A percentile compares a stretch with the other conserved stretches of the same genome.
These are phyloP conservation scores for Mrakia blollopis DNA, from an alignment of 768 basidiomycete species.

Conservation along the genomic window DNA sequence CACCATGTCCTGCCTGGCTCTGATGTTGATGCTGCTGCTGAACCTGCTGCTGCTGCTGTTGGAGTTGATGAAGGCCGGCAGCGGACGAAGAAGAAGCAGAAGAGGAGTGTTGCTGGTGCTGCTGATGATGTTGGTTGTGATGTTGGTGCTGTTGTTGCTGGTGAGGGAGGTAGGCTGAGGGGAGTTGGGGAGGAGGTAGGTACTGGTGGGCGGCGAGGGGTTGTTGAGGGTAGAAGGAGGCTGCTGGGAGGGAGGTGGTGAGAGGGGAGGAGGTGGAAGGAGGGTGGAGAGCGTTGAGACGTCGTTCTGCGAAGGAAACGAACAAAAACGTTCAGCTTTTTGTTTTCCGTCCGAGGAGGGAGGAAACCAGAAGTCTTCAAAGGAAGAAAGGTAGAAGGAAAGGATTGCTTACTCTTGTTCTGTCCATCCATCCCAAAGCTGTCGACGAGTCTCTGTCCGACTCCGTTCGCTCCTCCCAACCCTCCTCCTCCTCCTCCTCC, in stretches of 20 bases:
- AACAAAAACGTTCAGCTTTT: neutral
- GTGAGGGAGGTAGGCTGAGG: neutral
- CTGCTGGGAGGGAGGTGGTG: slow-evolving; percentile 13
- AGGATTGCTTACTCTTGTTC: slow-evolving; percentile 16
- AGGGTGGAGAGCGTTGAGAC: slow-evolving; percentile 15
- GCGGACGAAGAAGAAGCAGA: too few relatives aligned
- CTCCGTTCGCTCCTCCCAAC: slow-evolving; percentile 1
- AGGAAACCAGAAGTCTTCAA: too few relatives aligned
- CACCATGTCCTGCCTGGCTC: neutral
- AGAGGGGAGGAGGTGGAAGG: slow-evolving; percentile 13
- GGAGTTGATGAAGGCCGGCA: neutral
- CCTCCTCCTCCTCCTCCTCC: neutral
- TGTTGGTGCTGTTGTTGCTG: neutral
- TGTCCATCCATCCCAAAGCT: neutral
- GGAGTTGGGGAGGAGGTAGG: neutral
- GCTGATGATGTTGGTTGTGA: neutral
- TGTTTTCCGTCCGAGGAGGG: too few relatives aligned
- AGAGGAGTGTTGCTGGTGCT: neutral
- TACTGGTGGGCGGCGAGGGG: neutral
- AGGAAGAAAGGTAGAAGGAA: too few relatives aligned
- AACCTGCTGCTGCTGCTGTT: neutral
- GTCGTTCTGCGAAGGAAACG: neutral
- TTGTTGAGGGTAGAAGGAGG: slow-evolving; percentile 1
- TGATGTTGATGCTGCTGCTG: neutral
- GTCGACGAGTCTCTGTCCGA: neutral